phyloP scores from a whole-genome alignment of 768 basidiomycete species.

The Boletus speciosus region DNA sequence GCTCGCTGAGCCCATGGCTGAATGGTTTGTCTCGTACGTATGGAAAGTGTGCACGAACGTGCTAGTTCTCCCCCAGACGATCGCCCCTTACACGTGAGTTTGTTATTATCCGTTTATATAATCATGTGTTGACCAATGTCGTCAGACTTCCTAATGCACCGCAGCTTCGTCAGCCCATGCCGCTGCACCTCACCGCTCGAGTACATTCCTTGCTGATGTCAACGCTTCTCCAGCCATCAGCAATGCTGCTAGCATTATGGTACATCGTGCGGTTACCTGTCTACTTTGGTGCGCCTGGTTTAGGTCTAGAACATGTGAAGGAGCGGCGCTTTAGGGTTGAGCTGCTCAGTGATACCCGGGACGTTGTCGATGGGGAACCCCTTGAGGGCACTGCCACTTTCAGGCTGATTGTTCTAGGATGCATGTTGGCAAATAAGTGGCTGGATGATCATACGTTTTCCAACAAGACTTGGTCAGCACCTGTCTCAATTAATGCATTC shows the following conservation, averaged over 20 bases:
- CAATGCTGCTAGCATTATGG: slow-evolving; percentile 74
- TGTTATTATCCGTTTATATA: neutral
- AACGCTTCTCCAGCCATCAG: slow-evolving; percentile 78
- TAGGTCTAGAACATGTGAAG: slow-evolving; percentile 52
- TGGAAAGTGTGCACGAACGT: slow-evolving; percentile 84
- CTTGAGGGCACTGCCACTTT: slow-evolving; percentile 64
- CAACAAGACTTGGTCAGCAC: slow-evolving; percentile 78
- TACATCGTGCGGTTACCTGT: slow-evolving; percentile 77
- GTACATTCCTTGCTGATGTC: slow-evolving; percentile 74
- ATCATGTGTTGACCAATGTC: slow-evolving; percentile 8
- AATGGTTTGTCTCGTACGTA: slow-evolving; percentile 75
- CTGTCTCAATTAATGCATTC: neutral
- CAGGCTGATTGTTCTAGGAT: slow-evolving; percentile 72
- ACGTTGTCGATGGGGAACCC: slow-evolving; percentile 42
- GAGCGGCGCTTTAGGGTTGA: slow-evolving; percentile 63
- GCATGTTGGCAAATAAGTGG: slow-evolving; percentile 88
- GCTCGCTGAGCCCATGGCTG: slow-evolving; percentile 71
- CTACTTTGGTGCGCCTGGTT: slow-evolving; percentile 51
- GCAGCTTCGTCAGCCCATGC: slow-evolving; percentile 40
- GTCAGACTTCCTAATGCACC: slow-evolving; percentile 29
- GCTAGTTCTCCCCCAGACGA: slow-evolving; percentile 51
- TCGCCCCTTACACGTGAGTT: slow-evolving; percentile 56
- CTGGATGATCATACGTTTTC: slow-evolving; percentile 86
- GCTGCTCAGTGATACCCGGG: slow-evolving; percentile 50
- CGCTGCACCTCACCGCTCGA: slow-evolving; percentile 46